phyloP scores from a whole-genome alignment of 108 stramenopile species.

The Poteriospumella lacustris region DNA sequence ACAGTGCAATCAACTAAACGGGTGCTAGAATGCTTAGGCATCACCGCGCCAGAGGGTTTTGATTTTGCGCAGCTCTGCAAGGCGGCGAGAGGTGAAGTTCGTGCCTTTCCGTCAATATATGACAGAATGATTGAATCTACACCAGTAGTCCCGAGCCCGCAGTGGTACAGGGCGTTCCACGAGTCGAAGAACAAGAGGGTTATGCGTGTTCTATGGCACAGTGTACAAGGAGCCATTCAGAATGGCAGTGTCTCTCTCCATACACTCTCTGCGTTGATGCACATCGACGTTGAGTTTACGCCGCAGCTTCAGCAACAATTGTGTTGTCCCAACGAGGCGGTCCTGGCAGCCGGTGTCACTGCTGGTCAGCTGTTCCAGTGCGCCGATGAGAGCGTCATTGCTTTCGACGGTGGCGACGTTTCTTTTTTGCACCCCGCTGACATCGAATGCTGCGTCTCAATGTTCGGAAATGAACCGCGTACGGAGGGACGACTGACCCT shows the following conservation, averaged over 20 bases:
- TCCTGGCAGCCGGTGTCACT: neutral
- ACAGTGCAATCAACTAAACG: neutral
- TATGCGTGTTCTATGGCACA: neutral
- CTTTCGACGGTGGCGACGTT: neutral
- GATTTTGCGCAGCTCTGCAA: neutral
- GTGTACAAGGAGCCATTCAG: neutral
- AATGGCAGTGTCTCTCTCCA: neutral
- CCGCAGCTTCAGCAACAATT: neutral
- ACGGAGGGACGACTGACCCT: neutral
- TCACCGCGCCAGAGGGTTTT: neutral
- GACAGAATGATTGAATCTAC: neutral
- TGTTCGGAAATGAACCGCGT: neutral
- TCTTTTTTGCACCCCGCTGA: constrained; percentile 8
- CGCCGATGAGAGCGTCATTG: neutral
- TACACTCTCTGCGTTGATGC: neutral
- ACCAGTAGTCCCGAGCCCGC: neutral
- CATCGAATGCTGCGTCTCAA: constrained; percentile 3
- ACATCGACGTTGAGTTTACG: neutral
- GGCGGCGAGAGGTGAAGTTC: neutral
- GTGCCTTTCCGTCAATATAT: neutral
- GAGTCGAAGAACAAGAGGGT: neutral
- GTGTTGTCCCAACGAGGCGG: neutral
- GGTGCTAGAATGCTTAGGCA: neutral
- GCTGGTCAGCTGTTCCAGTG: neutral
- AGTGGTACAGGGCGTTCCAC: neutral